These are phyloP conservation scores for Annona cherimola DNA, from an alignment of 164 flowering plant genomes.

Conservation along the genomic window DNA sequence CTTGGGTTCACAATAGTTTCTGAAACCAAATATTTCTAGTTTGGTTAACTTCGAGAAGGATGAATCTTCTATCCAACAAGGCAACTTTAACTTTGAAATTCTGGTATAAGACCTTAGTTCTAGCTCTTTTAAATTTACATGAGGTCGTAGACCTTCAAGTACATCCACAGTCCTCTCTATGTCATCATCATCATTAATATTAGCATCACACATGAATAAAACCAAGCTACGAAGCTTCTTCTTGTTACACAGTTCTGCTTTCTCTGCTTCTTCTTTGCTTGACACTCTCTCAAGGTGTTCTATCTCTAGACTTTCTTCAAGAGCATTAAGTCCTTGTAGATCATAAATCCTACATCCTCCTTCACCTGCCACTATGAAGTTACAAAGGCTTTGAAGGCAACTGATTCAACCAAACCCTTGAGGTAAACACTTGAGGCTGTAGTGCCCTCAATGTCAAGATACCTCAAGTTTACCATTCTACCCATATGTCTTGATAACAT, in stretches of 20 bases:
- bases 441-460: slow-evolving; percentile 3
- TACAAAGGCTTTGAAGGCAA: neutral
- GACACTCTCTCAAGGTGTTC: neutral
- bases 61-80: no score
- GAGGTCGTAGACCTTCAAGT: slow-evolving; percentile 1
- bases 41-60: no score
- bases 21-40: no score
- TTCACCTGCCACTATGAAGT: neutral
- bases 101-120: no score
- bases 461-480: neutral
- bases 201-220: neutral
- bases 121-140: neutral
- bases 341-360: slow-evolving; percentile 5
- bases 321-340: neutral
- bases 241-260: slow-evolving; percentile 2
- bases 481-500: neutral
- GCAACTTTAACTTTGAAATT: neutral
- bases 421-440: neutral
- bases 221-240: neutral
- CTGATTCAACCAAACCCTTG: slow-evolving; percentile 1
- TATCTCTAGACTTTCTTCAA: neutral
- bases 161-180: no score
- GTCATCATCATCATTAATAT: neutral
- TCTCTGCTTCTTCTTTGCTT: neutral
- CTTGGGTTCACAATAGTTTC: no score